Base-by-base conservation (phyloP, 1,139 yeast species). In the Tardiomyces blankii region DNA sequence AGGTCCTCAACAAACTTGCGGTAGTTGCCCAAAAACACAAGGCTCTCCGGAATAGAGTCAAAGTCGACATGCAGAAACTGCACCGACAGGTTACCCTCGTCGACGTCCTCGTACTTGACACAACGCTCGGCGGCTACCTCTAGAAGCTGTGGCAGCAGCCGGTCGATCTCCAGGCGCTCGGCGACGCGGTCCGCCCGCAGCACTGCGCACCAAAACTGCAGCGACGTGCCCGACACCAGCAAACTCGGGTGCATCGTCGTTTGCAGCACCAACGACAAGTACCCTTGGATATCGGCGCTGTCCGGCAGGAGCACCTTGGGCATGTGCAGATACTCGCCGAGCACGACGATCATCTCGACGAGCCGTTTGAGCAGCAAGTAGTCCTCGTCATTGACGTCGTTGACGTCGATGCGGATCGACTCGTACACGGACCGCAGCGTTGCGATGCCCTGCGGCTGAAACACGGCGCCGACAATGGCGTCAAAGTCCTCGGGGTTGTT, bases 141-240 rank as follows among this genome's bases (percentile, higher is more conserved):
- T 45, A 93, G 68, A 40, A 93, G 67, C 38, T 78, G 80, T 27
- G 89, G 80, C 48, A 85, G 66, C 9, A 82, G 65, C 13, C 67
- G 66, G 43, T 73, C 55, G 40, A 78, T 76, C 35, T 61, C 65
- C 44, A 71, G 64, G 54, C 71, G 60, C 61, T 66, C 67, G 21
- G 68, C 61, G 43, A 85, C 70, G 49, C 82, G 89, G 54, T 88
- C 96, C 48, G 80, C 78, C 56, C 98, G 74, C 44, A 91, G 67
- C 52, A 91, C 79, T 1, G 93, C 79, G 48, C 95, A 89, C 98
- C 98, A 93, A 69, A 91, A 84, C 60, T 89, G 96, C 48, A 91
- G 67, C 0, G 96, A 85, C 35, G 89, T 72, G 0, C 96, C 96
- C 45, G 95, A 83, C 2, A 91, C 80, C n/a, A 91, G 83, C 49